Base-by-base conservation (phyloP, 768 basidiomycete genomes). In the Leccinellum albellum region DNA sequence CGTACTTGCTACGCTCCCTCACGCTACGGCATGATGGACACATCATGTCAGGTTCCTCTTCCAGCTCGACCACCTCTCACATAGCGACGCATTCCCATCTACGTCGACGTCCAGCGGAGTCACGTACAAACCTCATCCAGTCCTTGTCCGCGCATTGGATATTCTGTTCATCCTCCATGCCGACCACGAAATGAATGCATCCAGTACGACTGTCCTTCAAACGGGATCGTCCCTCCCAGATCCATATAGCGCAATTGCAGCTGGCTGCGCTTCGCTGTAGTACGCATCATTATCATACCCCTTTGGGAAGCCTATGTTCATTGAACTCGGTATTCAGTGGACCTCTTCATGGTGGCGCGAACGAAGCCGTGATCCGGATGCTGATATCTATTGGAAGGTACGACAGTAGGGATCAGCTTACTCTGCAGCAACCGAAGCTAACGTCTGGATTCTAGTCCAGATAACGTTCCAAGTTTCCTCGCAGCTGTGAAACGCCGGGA, bases 361-460 rank as follows among this genome's bases (percentile, higher is more conserved):
- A 94, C 63, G 93, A 96, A 71, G 92, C 94, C 6, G 94, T 96
- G 59, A 93, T 96, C 66, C 86, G 94, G 14, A 96, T 96, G 94
- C 77, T 96, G 42, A 80, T 92, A 44, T 86, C 89, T 1, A 94
- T 96, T 60, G 93, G 91, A 64, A 84, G 83, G 83, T 89, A 64
- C 65, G 84, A 70, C 28, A n/a, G 1, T 14, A 29, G 14, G 9
- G 28, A 40, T 33, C 2, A 9, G 6, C 15, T 15, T 29, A 42
- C 28, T n/a, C 0, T 29, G 21, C 14, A 37, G 33, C n/a, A 9
- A 3, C 33, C 20, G 17, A 37, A 47, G 10, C 53, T 46, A 50
- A 58, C 23, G 8, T 26, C 24, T 44, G 44, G 13, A 4, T 51
- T 55, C 50, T 60, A 89, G 88, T 57, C 90, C 91, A 10, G 83